These are phyloP conservation scores for Peribolospora kevripleyi DNA, from an alignment of 768 basidiomycete species.

Conservation along the genomic window DNA sequence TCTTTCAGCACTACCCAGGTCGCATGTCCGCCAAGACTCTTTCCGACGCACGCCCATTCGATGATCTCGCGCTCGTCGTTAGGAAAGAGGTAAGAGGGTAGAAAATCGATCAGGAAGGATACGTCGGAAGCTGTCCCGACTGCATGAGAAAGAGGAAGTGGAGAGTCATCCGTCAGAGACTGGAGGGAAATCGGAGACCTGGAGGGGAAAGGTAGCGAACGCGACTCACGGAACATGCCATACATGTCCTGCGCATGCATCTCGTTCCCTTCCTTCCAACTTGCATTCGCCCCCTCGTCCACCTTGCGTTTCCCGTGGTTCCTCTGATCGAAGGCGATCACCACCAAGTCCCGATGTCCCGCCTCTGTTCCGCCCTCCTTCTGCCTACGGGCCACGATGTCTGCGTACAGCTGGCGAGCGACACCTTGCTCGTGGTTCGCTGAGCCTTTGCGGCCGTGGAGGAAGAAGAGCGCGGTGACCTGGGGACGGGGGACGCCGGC, in stretches of 20 bases:
- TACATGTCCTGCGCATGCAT: conserved; percentile 26
- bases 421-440: conserved; percentile 16
- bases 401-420: conserved; percentile 15
- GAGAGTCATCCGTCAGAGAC: not conserved
- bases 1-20: conserved; percentile 44
- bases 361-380: not conserved
- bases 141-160: conserved; percentile 8
- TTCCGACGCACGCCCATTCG: conserved; percentile 47
- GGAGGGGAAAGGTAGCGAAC: not conserved
- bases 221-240: conserved; percentile 23
- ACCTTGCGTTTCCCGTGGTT: conserved; percentile 29
- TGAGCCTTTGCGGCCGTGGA: conserved; percentile 27
- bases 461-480: conserved; percentile 24
- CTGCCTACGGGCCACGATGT: conserved; percentile 3
- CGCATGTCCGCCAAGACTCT: conserved; percentile 64
- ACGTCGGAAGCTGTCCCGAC: conserved; percentile 50
- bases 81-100: conserved; percentile 51
- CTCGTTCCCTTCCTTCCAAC: conserved; percentile 18
- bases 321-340: conserved; percentile 31
- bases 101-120: conserved; percentile 54
- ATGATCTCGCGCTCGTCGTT: conserved; percentile 33
- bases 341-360: conserved; percentile 21
- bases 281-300: conserved; percentile 21
- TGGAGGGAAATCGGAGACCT: not conserved
- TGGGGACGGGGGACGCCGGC: not conserved